A percentile compares a stretch with the other conserved stretches of the same genome.
phyloP scores from a whole-genome alignment of 2,329 filamentous ascomycete species.

The Cladobotryum mycophilum region DNA sequence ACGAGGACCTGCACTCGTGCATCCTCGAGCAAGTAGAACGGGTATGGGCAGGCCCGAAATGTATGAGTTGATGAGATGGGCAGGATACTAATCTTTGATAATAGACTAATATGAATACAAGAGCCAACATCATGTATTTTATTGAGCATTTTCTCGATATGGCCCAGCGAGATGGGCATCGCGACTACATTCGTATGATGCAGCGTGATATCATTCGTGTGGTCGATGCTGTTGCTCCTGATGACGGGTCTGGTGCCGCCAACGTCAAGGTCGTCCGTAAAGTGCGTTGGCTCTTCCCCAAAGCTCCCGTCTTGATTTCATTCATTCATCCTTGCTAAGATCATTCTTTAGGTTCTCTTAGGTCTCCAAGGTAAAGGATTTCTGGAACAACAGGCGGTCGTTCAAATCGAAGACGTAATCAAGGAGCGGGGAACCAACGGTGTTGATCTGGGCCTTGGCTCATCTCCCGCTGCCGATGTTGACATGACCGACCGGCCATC shows the following conservation, averaged over 20 bases:
- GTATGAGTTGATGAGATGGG: neutral
- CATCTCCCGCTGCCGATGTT: slow-evolving; percentile 43
- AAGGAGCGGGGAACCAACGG: slow-evolving; percentile 67
- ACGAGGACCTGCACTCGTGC: slow-evolving; percentile 95
- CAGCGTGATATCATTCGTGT: slow-evolving; percentile 87
- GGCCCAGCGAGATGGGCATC: slow-evolving; percentile 67
- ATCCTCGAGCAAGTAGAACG: slow-evolving; percentile 92
- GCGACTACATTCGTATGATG: slow-evolving; percentile 87
- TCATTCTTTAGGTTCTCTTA: slow-evolving; percentile 51
- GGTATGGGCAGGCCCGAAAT: slow-evolving; percentile 33
- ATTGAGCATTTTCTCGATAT: slow-evolving; percentile 91
- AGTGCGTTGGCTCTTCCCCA: slow-evolving; percentile 41
- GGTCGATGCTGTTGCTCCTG: slow-evolving; percentile 84
- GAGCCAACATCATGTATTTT: slow-evolving; percentile 99
- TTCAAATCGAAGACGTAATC: slow-evolving; percentile 76
- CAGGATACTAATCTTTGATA: slow-evolving; percentile 25
- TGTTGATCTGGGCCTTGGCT: slow-evolving; percentile 47
- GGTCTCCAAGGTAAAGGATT: slow-evolving; percentile 65
- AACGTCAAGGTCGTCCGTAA: slow-evolving; percentile 90
- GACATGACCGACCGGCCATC: slow-evolving; percentile 36
- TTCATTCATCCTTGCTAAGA: slow-evolving; percentile 12
- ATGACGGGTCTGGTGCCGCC: slow-evolving; percentile 79
- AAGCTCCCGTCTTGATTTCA: slow-evolving; percentile 2
- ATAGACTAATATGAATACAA: slow-evolving; percentile 89
- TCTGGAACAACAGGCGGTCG: slow-evolving; percentile 66